These are phyloP conservation scores for Boechera stricta DNA, from an alignment of 345 rosid species.

Conservation along the genomic window DNA sequence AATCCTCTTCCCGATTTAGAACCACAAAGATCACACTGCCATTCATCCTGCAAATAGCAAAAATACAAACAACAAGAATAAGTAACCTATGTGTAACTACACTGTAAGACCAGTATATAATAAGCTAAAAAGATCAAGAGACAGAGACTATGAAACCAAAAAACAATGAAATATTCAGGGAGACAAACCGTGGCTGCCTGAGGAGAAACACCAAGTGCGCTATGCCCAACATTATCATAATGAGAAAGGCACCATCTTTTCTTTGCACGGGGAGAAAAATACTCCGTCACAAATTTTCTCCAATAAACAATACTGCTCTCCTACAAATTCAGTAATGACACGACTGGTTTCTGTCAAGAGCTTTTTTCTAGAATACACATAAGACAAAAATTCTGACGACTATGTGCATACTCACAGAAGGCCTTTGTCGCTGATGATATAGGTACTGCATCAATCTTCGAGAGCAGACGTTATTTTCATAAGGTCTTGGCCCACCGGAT, in stretches of 20 bases:
- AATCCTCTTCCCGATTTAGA: slow-evolving; percentile 97
- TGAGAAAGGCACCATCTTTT: slow-evolving; percentile 95
- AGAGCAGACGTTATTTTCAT: slow-evolving; percentile 81
- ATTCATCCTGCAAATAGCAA: slow-evolving; percentile 68
- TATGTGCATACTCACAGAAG: slow-evolving; percentile 62
- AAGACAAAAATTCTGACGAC: neutral
- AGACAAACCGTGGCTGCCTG: slow-evolving; percentile 92
- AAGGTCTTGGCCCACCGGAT: slow-evolving; percentile 55
- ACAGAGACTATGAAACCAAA: slow-evolving; percentile 1
- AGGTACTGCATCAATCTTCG: slow-evolving; percentile 97
- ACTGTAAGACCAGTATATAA: neutral
- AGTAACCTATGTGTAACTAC: neutral
- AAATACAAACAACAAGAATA: neutral
- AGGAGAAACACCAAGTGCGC: slow-evolving; percentile 93
- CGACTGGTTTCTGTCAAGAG: slow-evolving; percentile 21
- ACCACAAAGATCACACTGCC: slow-evolving; percentile 96
- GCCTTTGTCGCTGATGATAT: slow-evolving; percentile 90
- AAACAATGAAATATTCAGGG: neutral
- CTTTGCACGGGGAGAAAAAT: slow-evolving; percentile 96
- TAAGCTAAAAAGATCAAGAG: slow-evolving; percentile 5
- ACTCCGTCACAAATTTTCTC: slow-evolving; percentile 94
- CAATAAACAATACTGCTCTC: slow-evolving; percentile 88
- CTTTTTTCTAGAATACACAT: slow-evolving; percentile 6
- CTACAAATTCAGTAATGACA: slow-evolving; percentile 51
- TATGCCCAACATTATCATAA: slow-evolving; percentile 90